phyloP scores from a whole-genome alignment of 163 green algal species.

The Scenedesmus sp. region DNA sequence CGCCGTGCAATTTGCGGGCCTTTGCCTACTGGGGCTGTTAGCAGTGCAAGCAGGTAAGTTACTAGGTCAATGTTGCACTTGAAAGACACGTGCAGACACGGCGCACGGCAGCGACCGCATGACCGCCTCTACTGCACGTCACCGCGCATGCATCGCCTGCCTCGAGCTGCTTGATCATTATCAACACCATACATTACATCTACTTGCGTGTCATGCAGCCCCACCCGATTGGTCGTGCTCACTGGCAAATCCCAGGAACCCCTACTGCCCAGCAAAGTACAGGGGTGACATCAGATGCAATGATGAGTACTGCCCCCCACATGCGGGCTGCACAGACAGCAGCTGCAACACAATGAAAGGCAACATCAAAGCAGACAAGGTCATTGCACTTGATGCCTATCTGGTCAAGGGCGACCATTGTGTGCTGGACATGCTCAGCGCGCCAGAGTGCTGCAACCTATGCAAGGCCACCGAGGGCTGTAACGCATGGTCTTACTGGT shows the following conservation, averaged over 20 bases:
- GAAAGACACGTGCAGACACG: not conserved
- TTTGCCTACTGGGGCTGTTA: not conserved
- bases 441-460: conserved; percentile 25
- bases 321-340: conserved; percentile 6
- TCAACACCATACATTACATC: not conserved
- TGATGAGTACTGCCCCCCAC: not conserved
- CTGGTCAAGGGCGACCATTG: not conserved
- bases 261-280: not conserved
- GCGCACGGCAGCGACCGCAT: not conserved
- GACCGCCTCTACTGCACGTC: not conserved
- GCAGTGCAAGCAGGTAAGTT: conserved; percentile 1
- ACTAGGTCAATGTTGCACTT: too few species aligned
- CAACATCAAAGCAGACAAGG: conserved; percentile 33
- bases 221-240: conserved; percentile 6
- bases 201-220: not conserved
- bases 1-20: not conserved
- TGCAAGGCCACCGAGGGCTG: conserved; percentile 1
- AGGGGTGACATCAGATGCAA: conserved; percentile 15
- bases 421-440: not conserved
- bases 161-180: not conserved
- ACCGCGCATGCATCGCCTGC: not conserved
- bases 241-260: not conserved
- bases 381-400: conserved; percentile 18
- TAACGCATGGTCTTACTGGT: conserved; percentile 33
- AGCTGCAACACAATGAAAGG: not conserved